phyloP scores from a whole-genome alignment of 305 asterid species.

The Fraxinus floribunda region DNA sequence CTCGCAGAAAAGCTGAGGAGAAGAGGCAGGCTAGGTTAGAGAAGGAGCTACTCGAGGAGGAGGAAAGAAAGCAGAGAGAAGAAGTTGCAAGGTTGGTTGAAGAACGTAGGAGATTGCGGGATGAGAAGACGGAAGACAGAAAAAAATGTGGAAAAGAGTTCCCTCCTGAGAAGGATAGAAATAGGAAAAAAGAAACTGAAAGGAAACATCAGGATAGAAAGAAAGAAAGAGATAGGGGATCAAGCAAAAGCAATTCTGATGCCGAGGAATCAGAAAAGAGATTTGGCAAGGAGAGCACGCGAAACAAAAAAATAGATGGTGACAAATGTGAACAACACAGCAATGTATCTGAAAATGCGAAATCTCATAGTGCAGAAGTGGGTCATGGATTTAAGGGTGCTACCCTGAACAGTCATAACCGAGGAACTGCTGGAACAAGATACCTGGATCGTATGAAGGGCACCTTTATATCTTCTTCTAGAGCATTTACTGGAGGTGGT shows the following conservation, averaged over 20 bases:
- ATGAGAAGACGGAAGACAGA: constrained; percentile 73
- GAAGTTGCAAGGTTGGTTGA: constrained; percentile 58
- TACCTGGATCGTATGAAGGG: constrained; percentile 95
- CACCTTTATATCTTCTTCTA: constrained; percentile 84
- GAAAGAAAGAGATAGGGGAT: constrained; percentile 77
- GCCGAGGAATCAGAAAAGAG: constrained; percentile 82
- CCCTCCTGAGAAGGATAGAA: constrained; percentile 58
- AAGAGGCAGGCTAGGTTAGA: constrained; percentile 64
- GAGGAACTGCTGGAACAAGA: constrained; percentile 71
- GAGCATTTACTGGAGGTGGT: constrained; percentile 83
- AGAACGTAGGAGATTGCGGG: constrained; percentile 82
- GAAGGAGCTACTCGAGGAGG: constrained; percentile 88
- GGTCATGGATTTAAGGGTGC: constrained; percentile 62
- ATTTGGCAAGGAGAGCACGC: constrained; percentile 58
- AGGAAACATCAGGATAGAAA: constrained; percentile 69
- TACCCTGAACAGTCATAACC: constrained; percentile 45
- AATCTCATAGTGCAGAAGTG: constrained; percentile 52
- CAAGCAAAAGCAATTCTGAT: constrained; percentile 92
- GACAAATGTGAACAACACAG: constrained; percentile 58
- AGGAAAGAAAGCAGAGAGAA: constrained; percentile 77
- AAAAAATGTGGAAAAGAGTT: constrained; percentile 66
- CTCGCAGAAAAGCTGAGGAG: constrained; percentile 1
- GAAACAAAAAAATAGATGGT: constrained; percentile 52
- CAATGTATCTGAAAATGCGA: constrained; percentile 48
- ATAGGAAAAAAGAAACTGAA: constrained; percentile 63